Evolutionary conservation across 139 green algal genomes (phyloP).

Genomic region (Chlamydomonas sphaeroides): DNA sequence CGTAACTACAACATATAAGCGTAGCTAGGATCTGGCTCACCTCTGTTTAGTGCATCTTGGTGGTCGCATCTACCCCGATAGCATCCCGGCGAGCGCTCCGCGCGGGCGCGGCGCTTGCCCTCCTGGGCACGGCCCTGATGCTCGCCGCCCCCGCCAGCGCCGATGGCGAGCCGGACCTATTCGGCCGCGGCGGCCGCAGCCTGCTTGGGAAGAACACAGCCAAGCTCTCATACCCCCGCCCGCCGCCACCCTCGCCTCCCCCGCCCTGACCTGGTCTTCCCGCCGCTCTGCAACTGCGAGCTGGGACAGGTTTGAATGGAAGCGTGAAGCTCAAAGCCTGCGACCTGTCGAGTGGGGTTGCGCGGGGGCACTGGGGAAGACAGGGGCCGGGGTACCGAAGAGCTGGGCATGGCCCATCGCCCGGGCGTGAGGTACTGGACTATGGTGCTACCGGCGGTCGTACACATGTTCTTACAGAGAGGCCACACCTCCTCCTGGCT

Average conservation of each 20-base stretch:
- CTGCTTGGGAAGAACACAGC: background rate
- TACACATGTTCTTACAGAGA: too few species aligned
- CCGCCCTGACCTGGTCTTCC: conserved; percentile 23
- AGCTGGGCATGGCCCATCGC: too few species aligned
- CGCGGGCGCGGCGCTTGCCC: background rate
- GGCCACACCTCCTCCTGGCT: too few species aligned
- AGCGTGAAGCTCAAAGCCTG: too few species aligned
- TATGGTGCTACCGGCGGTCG: too few species aligned
- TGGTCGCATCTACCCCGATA: too few species aligned
- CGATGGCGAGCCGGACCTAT: background rate
- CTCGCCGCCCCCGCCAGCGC: background rate
- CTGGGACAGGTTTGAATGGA: too few species aligned
- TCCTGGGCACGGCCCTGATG: background rate
- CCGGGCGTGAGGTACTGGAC: too few species aligned
- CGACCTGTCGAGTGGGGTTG: too few species aligned
- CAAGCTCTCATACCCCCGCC: background rate
- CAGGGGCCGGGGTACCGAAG: too few species aligned
- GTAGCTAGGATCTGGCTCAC: too few species aligned
- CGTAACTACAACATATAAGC: background rate
- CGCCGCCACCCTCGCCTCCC: background rate
- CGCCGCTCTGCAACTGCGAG: conserved; percentile 30
- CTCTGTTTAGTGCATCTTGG: background rate
- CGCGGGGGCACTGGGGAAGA: too few species aligned
- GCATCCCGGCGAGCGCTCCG: background rate
- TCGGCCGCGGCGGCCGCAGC: background rate